phyloP scores from a whole-genome alignment of 2,329 filamentous ascomycete species.

The Pseudocercospora macadamiae region DNA sequence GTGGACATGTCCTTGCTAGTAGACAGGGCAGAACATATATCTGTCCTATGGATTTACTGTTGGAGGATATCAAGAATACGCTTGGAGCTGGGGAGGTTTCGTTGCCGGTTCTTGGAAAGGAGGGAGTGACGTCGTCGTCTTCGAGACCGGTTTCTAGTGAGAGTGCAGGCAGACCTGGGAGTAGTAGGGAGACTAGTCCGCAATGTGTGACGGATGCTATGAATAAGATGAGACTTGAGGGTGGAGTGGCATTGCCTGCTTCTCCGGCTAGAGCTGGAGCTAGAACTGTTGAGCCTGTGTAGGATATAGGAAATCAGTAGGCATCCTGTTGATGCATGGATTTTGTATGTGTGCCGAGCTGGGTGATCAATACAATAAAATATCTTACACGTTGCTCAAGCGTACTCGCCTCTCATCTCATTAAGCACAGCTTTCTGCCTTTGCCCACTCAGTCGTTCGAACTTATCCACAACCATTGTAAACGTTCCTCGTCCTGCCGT shows the following conservation, averaged over 20 bases:
- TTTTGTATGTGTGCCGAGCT: too few species aligned
- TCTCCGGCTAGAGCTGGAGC: conserved; percentile 19
- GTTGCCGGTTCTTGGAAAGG: conserved; percentile 63
- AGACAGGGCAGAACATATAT: conserved; percentile 81
- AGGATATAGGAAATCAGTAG: neutral
- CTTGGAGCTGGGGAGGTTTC: conserved; percentile 71
- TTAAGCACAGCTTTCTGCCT: conserved; percentile 60
- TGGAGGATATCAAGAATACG: conserved; percentile 81
- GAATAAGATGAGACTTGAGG: conserved; percentile 24
- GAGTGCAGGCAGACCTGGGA: neutral
- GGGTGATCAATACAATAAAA: neutral
- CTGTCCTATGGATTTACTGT: conserved; percentile 88
- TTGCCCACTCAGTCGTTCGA: conserved; percentile 66
- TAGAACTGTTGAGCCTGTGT: conserved; percentile 26
- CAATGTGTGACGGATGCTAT: conserved; percentile 26
- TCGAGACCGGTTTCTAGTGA: conserved; percentile 9
- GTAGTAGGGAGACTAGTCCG: conserved; percentile 1
- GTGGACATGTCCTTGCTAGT: conserved; percentile 84
- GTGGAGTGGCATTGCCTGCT: conserved; percentile 26
- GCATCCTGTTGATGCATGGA: neutral
- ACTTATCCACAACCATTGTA: conserved; percentile 73
- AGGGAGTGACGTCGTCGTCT: conserved; percentile 1
- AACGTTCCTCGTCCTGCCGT: conserved; percentile 82
- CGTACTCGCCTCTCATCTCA: conserved; percentile 38
- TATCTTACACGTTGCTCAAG: conserved; percentile 15